phyloP scores from a whole-genome alignment of 192 early-diverging fungal genomes.

The Backusella parvicylindrica region DNA sequence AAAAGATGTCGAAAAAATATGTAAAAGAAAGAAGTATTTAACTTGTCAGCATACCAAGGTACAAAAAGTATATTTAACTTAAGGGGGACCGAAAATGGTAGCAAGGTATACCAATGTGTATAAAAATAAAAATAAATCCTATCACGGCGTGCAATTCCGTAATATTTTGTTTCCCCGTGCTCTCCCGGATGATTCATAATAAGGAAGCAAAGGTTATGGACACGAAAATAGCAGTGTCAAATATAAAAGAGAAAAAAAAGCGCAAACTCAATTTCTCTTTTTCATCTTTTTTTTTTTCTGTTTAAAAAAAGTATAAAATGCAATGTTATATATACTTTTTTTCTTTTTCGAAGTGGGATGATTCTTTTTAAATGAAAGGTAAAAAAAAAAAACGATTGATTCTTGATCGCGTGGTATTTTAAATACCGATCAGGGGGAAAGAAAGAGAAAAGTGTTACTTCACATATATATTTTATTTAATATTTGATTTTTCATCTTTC shows the following conservation, averaged over 20 bases:
- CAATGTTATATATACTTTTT: background rate
- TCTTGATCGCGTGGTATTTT: background rate
- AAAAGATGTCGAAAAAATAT: background rate
- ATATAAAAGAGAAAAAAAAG: background rate
- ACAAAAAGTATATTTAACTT: background rate
- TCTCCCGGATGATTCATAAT: slow-evolving; percentile 14
- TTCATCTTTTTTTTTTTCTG: background rate
- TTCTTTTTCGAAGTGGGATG: background rate
- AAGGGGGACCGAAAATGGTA: background rate
- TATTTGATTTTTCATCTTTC: background rate
- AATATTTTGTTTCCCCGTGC: background rate
- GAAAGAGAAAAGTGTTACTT: background rate
- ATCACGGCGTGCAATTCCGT: background rate
- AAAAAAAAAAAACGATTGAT: background rate
- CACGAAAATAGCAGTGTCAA: background rate
- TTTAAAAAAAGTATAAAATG: background rate
- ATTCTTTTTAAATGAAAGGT: background rate
- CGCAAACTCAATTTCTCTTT: background rate
- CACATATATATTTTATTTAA: background rate
- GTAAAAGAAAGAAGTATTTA: background rate
- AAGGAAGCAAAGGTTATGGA: background rate
- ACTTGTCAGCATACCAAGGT: background rate
- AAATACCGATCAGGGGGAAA: background rate
- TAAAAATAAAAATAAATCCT: background rate
- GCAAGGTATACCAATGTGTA: background rate